phyloP scores from a whole-genome alignment of 495 filamentous ascomycete species.

The Neurospora sp. region DNA sequence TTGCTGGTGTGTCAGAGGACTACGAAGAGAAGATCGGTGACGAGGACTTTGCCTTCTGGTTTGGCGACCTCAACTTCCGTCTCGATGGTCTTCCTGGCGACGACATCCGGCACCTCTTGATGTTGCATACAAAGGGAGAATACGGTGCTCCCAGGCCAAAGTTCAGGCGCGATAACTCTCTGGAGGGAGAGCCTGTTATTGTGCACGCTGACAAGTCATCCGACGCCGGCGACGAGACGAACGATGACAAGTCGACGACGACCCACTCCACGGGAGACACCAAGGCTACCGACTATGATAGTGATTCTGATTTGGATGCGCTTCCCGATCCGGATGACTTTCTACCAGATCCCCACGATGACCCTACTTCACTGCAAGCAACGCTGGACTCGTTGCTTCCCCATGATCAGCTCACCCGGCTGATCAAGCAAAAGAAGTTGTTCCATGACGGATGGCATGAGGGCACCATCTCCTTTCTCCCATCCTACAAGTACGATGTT shows the following conservation, averaged over 20 bases:
- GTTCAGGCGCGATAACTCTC: slow-evolving; percentile 18
- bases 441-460: slow-evolving; percentile 91
- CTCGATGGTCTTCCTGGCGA: slow-evolving; percentile 80
- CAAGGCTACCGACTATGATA: slow-evolving; percentile 16
- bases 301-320: slow-evolving; percentile 24
- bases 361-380: slow-evolving; percentile 59
- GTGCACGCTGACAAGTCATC: slow-evolving; percentile 16
- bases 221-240: slow-evolving; percentile 22
- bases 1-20: slow-evolving; percentile 44
- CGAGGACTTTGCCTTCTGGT: slow-evolving; percentile 91
- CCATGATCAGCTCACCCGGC: slow-evolving; percentile 77
- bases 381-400: slow-evolving; percentile 77
- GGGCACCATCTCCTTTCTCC: slow-evolving; percentile 78
- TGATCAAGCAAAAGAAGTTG: slow-evolving; percentile 62
- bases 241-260: slow-evolving; percentile 13
- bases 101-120: slow-evolving; percentile 78
- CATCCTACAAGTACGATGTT: slow-evolving; percentile 93
- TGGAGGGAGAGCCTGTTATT: slow-evolving; percentile 35
- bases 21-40: slow-evolving; percentile 65
- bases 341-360: slow-evolving; percentile 37
- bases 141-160: slow-evolving; percentile 47
- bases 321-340: slow-evolving; percentile 49
- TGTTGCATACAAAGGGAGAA: slow-evolving; percentile 69
- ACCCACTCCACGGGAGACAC: not conserved
- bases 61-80: slow-evolving; percentile 93